A percentile compares a stretch with the other conserved stretches of the same genome.
Evolutionary conservation across 2,329 filamentous ascomycete species (phyloP).

Genomic region (Mycosphaerelloides madeirae): DNA sequence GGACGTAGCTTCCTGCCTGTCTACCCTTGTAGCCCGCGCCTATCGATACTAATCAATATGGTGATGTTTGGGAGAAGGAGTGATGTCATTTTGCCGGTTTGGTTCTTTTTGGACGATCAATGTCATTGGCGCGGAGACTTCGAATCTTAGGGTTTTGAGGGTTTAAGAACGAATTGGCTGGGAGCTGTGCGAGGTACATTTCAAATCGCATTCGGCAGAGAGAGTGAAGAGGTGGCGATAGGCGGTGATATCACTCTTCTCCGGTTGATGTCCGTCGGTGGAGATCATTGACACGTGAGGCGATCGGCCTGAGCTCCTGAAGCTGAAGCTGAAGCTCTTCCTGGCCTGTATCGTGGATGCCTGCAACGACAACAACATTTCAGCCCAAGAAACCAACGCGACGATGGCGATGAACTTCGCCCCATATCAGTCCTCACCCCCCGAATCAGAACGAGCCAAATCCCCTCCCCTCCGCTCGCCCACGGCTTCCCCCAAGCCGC

Average conservation of each 20-base stretch:
- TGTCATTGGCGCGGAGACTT: neutral
- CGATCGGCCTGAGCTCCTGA: too few relatives aligned
- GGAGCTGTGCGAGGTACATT: too few relatives aligned
- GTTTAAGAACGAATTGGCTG: too few relatives aligned
- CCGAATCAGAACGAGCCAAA: conserved; percentile 74
- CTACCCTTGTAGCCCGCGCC: neutral
- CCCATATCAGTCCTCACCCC: conserved; percentile 89
- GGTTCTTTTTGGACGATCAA: neutral
- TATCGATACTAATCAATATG: too few relatives aligned
- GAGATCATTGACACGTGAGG: too few relatives aligned
- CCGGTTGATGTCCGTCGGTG: too few relatives aligned
- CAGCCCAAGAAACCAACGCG: neutral
- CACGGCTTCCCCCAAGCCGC: conserved; percentile 45
- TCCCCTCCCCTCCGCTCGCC: conserved; percentile 66
- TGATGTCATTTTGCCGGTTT: conserved; percentile 7
- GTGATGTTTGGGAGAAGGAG: neutral
- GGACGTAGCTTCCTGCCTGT: neutral
- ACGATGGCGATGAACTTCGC: conserved; percentile 75
- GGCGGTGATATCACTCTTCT: too few relatives aligned
- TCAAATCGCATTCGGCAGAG: too few relatives aligned
- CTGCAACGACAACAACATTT: neutral
- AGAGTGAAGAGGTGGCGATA: too few relatives aligned
- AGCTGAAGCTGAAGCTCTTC: neutral
- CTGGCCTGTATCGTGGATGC: neutral
- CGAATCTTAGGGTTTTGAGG: neutral